Evolutionary conservation across 1,284 basidiomycete genomes (phyloP).

Genomic region (Cutaneotrichosporon daszewskae): DNA sequence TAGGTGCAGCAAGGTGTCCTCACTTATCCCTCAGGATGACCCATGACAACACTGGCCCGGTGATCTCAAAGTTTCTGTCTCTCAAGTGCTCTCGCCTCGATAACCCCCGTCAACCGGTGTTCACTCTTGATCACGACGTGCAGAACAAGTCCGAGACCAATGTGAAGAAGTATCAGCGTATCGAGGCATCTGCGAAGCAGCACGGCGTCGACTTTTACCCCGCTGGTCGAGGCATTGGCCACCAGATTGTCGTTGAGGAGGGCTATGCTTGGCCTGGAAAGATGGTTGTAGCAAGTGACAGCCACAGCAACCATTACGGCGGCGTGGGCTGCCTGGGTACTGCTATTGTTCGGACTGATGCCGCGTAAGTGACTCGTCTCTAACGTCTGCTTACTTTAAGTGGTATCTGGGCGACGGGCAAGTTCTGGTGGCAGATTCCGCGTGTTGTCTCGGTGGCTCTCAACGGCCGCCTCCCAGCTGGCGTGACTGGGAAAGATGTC

Average conservation of each 20-base stretch:
- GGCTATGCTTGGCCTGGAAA: constrained; percentile 93
- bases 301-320: constrained; percentile 94
- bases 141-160: constrained; percentile 96
- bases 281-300: constrained; percentile 91
- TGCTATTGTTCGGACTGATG: constrained; percentile 78
- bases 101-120: constrained; percentile 72
- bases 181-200: constrained; percentile 82
- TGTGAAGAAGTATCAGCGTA: constrained; percentile 83
- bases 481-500: constrained; percentile 97
- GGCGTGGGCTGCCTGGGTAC: constrained; percentile 96
- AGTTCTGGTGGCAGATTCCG: constrained; percentile 99
- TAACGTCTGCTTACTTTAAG: constrained; percentile 12
- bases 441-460: constrained; percentile 94
- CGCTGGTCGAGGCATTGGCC: constrained; percentile 95
- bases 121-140: constrained; percentile 97
- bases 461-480: constrained; percentile 70
- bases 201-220: constrained; percentile 94
- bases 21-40: constrained; percentile 58
- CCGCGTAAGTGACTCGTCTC: constrained; percentile 34
- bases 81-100: constrained; percentile 84
- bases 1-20: constrained; percentile 23
- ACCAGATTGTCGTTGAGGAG: constrained; percentile 91
- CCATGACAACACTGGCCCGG: constrained; percentile 96
- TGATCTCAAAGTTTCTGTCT: constrained; percentile 94
- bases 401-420: constrained; percentile 96